Conservation (phyloP, 108 stramenopile species). For the Ochromonas danica region DNA sequence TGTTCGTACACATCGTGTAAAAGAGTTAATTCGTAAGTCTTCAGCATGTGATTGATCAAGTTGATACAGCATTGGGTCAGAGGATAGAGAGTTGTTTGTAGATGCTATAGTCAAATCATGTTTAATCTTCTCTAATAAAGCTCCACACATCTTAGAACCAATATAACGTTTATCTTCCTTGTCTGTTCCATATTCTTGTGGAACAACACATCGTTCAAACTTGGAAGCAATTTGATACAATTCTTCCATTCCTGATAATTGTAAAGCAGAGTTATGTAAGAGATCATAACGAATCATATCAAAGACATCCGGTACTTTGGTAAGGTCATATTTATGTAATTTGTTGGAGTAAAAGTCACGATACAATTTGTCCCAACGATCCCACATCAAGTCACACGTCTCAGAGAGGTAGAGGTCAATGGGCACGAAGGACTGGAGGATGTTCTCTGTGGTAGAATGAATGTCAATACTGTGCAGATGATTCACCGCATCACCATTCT, state of each 20-base stretch:
- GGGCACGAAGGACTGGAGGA: not conserved
- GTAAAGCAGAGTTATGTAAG: slow-evolving; percentile 85
- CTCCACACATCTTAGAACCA: slow-evolving; percentile 79
- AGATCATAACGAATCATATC: slow-evolving; percentile 75
- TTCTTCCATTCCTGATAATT: slow-evolving; percentile 70
- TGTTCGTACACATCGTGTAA: slow-evolving; percentile 90
- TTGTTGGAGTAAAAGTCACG: slow-evolving; percentile 68
- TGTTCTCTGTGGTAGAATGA: not conserved
- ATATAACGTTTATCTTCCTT: slow-evolving; percentile 65
- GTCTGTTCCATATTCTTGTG: slow-evolving; percentile 60
- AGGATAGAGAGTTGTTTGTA: not conserved
- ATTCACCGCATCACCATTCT: not conserved
- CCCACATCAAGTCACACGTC: slow-evolving; percentile 80
- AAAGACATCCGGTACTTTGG: slow-evolving; percentile 83
- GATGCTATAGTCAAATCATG: slow-evolving; percentile 44
- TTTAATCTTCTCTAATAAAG: slow-evolving; percentile 90
- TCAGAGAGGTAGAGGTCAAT: slow-evolving; percentile 83
- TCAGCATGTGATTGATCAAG: slow-evolving; percentile 79
- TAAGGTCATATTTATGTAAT: slow-evolving; percentile 77
- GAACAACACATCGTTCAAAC: slow-evolving; percentile 91
- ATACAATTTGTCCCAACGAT: slow-evolving; percentile 78
- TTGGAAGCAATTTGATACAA: slow-evolving; percentile 78
- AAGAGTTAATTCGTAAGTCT: slow-evolving; percentile 88
- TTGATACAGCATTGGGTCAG: slow-evolving; percentile 19
- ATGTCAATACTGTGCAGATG: not conserved